Conservation (phyloP, 2,329 filamentous ascomycete species). For the Aspergillus terreus region DNA sequence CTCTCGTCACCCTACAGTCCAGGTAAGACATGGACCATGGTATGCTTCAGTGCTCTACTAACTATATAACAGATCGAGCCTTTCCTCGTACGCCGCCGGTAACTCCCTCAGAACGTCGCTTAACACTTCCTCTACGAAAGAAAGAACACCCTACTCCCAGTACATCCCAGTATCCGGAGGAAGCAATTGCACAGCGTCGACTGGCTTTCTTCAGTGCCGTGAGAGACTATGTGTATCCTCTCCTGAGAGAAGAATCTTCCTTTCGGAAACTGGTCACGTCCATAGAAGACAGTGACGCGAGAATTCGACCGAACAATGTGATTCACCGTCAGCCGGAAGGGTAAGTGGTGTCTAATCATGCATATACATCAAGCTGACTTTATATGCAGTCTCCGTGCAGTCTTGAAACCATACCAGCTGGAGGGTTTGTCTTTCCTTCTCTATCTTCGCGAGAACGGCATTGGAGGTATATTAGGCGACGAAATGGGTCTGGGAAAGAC, state of each 20-base stretch:
- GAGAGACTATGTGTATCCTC: background rate
- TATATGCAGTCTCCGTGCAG: slow-evolving; percentile 27
- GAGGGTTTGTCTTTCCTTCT: slow-evolving; percentile 50
- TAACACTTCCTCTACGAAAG: too few relatives aligned
- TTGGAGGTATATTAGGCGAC: slow-evolving; percentile 25
- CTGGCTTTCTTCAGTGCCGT: background rate
- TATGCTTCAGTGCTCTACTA: too few relatives aligned
- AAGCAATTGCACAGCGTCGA: background rate
- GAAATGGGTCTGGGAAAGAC: slow-evolving; percentile 34
- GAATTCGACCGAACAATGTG: background rate
- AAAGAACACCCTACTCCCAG: too few relatives aligned
- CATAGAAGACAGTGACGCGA: too few relatives aligned
- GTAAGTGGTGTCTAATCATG: background rate
- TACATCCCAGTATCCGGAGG: too few relatives aligned
- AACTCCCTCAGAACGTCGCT: too few relatives aligned
- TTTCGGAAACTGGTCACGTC: background rate
- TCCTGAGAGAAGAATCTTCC: background rate
- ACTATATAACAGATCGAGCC: too few relatives aligned
- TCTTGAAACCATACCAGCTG: slow-evolving; percentile 51
- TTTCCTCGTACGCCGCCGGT: too few relatives aligned
- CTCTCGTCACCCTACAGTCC: background rate
- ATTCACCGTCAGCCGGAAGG: background rate
- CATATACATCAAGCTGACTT: background rate
- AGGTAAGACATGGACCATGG: background rate
- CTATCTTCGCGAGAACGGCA: slow-evolving; percentile 27